phyloP scores from a whole-genome alignment of 371 early-diverging fungal genomes.

The Coemansia sp. region DNA sequence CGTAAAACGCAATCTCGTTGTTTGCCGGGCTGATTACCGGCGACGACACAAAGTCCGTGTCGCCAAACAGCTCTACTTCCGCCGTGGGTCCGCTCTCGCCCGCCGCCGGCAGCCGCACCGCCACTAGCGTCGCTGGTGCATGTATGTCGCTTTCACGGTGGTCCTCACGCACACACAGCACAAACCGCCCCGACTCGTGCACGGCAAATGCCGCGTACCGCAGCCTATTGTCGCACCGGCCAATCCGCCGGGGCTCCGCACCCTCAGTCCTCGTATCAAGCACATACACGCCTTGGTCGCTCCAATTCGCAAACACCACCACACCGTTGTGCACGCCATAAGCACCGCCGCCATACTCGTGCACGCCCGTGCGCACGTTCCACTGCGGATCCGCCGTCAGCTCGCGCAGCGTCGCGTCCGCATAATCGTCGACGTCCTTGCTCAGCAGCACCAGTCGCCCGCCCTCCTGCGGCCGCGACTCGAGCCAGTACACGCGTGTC shows the following conservation, averaged over 20 bases:
- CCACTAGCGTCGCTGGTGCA: slow-evolving; percentile 62
- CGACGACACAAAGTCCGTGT: slow-evolving; percentile 67
- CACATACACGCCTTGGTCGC: slow-evolving; percentile 59
- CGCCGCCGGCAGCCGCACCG: slow-evolving; percentile 50
- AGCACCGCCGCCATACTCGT: slow-evolving; percentile 75
- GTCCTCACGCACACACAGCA: slow-evolving; percentile 68
- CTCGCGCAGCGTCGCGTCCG: slow-evolving; percentile 19
- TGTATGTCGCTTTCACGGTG: slow-evolving; percentile 61
- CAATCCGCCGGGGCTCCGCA: slow-evolving; percentile 52
- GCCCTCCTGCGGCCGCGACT: slow-evolving; percentile 37
- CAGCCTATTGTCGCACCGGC: slow-evolving; percentile 52
- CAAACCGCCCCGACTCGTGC: slow-evolving; percentile 55
- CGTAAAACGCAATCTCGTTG: slow-evolving; percentile 58
- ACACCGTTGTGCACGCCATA: slow-evolving; percentile 60
- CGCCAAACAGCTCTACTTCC: slow-evolving; percentile 55
- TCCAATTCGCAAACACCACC: slow-evolving; percentile 65
- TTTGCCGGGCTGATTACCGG: slow-evolving; percentile 56
- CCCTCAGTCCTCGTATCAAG: slow-evolving; percentile 42
- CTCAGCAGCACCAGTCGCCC: slow-evolving; percentile 35
- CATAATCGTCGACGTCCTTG: slow-evolving; percentile 25
- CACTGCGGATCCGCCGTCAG: slow-evolving; percentile 50
- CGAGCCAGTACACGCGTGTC: slow-evolving; percentile 42
- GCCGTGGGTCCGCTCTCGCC: slow-evolving; percentile 36
- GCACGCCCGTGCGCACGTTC: slow-evolving; percentile 62
- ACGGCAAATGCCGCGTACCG: slow-evolving; percentile 67